These are phyloP conservation scores for Raffaelea arxii DNA, from an alignment of 2,329 filamentous ascomycete species.

Conservation along the genomic window DNA sequence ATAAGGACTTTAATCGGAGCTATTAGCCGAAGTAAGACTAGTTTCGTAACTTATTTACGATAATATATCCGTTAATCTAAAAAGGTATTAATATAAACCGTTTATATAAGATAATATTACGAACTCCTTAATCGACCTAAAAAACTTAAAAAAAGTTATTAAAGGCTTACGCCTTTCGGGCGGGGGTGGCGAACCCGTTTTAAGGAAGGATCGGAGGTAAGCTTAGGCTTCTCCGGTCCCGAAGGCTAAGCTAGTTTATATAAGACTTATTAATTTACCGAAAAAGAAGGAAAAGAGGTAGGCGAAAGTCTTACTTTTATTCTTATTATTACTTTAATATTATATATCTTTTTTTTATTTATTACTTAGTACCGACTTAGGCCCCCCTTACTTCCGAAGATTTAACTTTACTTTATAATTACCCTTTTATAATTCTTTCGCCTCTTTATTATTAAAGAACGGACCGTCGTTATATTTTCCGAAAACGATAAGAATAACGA, in stretches of 20 bases:
- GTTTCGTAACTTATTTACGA: too few relatives aligned
- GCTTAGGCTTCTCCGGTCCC: too few relatives aligned
- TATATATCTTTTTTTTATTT: background rate
- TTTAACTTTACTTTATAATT: background rate
- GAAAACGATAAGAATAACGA: background rate
- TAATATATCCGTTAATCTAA: too few relatives aligned
- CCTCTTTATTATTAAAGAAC: background rate
- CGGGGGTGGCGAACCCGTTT: background rate
- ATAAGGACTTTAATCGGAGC: background rate
- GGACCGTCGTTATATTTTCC: background rate
- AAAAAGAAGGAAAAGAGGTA: background rate
- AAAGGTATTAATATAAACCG: too few relatives aligned
- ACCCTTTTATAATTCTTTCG: background rate
- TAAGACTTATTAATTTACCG: background rate
- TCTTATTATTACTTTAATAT: too few relatives aligned
- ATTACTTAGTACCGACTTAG: background rate
- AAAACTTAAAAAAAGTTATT: too few relatives aligned
- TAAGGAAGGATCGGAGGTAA: too few relatives aligned
- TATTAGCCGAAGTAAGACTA: background rate
- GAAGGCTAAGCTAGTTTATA: too few relatives aligned
- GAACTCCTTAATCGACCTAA: too few relatives aligned
- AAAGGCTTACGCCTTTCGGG: too few relatives aligned
- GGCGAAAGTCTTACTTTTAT: background rate
- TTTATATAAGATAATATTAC: background rate
- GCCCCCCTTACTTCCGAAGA: background rate